Evolutionary conservation across 495 filamentous ascomycete genomes (phyloP).

Genomic region (Chaetomium tenue): DNA sequence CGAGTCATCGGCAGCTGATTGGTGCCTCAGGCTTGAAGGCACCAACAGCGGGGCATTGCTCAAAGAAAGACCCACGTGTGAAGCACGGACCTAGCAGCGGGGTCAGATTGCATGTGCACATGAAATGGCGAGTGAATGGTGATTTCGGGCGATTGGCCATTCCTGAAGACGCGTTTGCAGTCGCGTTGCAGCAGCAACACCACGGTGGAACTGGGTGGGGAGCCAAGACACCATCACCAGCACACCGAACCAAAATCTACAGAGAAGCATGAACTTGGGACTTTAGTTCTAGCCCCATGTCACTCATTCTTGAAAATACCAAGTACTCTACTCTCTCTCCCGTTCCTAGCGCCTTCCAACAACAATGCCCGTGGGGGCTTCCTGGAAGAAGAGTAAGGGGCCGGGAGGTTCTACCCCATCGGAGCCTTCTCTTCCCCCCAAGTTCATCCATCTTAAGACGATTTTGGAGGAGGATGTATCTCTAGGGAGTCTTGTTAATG

Average conservation of each 20-base stretch:
- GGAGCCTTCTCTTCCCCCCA: slow-evolving; percentile 31
- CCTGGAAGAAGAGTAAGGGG: not conserved
- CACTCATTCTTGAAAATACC: not conserved
- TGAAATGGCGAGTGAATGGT: slow-evolving; percentile 11
- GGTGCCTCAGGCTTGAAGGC: slow-evolving; percentile 10
- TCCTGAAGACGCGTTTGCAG: not conserved
- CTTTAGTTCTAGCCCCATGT: not conserved
- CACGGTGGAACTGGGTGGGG: not conserved
- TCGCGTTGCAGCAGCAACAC: not conserved
- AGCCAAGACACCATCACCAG: not conserved
- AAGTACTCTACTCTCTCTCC: not conserved
- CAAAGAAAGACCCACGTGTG: not conserved
- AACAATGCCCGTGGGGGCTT: slow-evolving; percentile 1
- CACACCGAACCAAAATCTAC: not conserved
- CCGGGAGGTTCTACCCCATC: not conserved
- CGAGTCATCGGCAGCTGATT: slow-evolving; percentile 15
- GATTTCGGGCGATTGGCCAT: not conserved
- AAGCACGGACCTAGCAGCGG: not conserved
- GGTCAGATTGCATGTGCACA: slow-evolving; percentile 7
- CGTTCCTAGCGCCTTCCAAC: not conserved
- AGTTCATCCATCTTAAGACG: slow-evolving; percentile 33
- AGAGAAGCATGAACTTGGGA: not conserved
- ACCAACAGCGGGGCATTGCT: not conserved
- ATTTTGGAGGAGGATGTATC: slow-evolving; percentile 32
- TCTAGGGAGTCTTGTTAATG: slow-evolving; percentile 39